phyloP scores from a whole-genome alignment of 495 filamentous ascomycete genomes.

The Jackrogersella multiformis region DNA sequence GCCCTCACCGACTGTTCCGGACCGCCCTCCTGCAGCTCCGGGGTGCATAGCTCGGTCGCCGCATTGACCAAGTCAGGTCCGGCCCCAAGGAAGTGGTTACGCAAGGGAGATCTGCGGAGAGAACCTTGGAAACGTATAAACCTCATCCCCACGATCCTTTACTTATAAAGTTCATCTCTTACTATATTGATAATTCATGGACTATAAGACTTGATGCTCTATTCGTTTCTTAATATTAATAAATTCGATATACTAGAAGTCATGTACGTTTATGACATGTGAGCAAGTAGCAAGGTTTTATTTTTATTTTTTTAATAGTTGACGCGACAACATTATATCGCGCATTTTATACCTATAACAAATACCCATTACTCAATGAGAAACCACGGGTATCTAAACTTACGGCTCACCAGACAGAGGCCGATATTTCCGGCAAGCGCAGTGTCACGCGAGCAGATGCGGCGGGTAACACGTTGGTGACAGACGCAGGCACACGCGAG shows the following conservation, averaged over 20 bases:
- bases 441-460: conserved; percentile 15
- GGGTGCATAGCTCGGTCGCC: conserved; percentile 25
- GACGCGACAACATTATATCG: too few species aligned
- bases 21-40: conserved; percentile 34
- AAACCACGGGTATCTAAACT: neutral
- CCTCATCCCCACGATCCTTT: conserved; percentile 1
- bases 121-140: conserved; percentile 8
- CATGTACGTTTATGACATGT: neutral
- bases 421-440: neutral
- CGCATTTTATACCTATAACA: neutral
- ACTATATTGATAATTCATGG: neutral
- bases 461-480: neutral
- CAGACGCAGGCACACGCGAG: conserved; percentile 24
- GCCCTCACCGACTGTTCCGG: conserved; percentile 38
- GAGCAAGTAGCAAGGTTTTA: too few species aligned
- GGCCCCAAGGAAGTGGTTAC: neutral
- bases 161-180: too few species aligned
- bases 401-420: neutral
- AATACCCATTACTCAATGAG: neutral
- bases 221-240: neutral
- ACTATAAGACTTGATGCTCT: neutral
- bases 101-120: conserved; percentile 26
- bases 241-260: neutral
- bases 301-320: too few species aligned
- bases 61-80: conserved; percentile 11